Base-by-base conservation (phyloP, 495 filamentous ascomycete genomes). In the Trichoderma virens region DNA sequence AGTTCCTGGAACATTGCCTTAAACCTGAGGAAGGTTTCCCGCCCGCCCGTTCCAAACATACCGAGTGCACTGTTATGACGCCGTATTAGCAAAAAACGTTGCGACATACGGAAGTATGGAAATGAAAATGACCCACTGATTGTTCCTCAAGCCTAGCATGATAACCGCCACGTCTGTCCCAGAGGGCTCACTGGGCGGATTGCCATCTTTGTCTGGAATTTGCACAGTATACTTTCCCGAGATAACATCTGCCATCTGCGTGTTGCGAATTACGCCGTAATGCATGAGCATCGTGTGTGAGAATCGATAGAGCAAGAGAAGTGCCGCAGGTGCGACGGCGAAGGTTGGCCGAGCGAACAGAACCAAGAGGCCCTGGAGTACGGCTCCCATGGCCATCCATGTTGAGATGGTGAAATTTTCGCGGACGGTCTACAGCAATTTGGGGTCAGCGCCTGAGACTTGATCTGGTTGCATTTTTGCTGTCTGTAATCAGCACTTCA, bases 331-430 rank as follows among this genome's bases (percentile, higher is more conserved):
- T 64, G 81, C 20, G 63, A 77, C 59, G 66, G 78, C 68, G 71
- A 71, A 68, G 35, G 68, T 67, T 31, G 63, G 65, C 0, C 77
- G 75, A 70, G 80, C 64, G 71, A 80, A 20, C 18, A 76, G 61
- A 31, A 73, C 73, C 14, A 78, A 59, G 6, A 74, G 7, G n/a
- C 66, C 70, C 66, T 82, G 79, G 8, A 68, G 61, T 30, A 76
- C 30, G 25, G 75, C 81, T n/a, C 79, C 81, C 7, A 82, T 31
- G 20, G 74, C 65, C 27, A 83, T 68, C 71, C 79, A 76, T 31
- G 76, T 78, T 14, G 72, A 67, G 20, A 82, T 60, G 30, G 70
- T 69, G 60, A 81, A 67, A 16, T 28, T 30, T 11, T 56, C 51
- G 51, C 51, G 51, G 27, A 56, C 13, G 5, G 23, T 18, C 51